Evolutionary conservation across 2,329 filamentous ascomycete species (phyloP).

Genomic region (Alternaria arborescens): DNA sequence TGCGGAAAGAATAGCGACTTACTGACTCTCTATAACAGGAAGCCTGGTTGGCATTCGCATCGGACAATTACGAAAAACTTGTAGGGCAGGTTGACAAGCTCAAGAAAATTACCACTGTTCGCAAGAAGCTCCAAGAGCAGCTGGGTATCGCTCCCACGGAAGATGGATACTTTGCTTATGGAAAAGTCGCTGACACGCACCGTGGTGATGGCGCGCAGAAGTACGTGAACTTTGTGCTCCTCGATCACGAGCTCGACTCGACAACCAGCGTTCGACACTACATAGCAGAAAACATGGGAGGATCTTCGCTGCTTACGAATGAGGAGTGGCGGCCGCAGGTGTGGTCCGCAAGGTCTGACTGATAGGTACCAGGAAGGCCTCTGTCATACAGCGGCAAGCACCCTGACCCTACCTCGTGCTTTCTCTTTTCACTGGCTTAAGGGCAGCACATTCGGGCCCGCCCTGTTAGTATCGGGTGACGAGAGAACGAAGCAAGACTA

Average conservation of each 20-base stretch:
- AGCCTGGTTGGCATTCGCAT: not conserved
- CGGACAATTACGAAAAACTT: not conserved
- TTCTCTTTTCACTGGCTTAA: not conserved
- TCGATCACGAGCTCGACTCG: not conserved
- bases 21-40: not conserved
- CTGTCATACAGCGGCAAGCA: not conserved
- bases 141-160: not conserved
- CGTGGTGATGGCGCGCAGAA: not conserved
- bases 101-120: not conserved
- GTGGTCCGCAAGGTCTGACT: not conserved
- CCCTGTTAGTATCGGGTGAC: not conserved
- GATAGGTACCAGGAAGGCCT: not conserved
- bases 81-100: not conserved
- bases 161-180: not conserved
- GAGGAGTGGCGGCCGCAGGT: not conserved
- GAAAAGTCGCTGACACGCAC: not conserved
- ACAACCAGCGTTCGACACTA: not conserved
- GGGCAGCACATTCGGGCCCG: not conserved
- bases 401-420: not conserved
- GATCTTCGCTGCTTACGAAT: slow-evolving; percentile 1
- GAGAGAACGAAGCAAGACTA: not conserved
- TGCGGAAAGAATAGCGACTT: not conserved
- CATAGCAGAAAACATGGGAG: not conserved
- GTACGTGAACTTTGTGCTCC: not conserved
- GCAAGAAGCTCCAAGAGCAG: not conserved